Evolutionary conservation across 495 filamentous ascomycete genomes (phyloP).

Genomic region (Penicillium pulvis): DNA sequence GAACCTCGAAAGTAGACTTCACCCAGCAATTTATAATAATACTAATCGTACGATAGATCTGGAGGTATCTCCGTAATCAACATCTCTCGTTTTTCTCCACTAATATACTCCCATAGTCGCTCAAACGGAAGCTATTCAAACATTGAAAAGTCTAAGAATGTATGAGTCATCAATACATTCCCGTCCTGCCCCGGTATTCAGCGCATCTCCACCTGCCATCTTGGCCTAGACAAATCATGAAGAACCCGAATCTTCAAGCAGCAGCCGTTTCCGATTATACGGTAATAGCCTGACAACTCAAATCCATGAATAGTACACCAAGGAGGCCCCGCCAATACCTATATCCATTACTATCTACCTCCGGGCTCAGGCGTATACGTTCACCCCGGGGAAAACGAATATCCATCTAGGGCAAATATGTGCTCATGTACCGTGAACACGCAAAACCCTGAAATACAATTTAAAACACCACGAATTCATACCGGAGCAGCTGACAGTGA

Average conservation of each 20-base stretch:
- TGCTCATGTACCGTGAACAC: not conserved
- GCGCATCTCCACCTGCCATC: slow-evolving; percentile 20
- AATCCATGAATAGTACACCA: not conserved
- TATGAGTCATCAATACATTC: slow-evolving; percentile 26
- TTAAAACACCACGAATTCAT: slow-evolving; percentile 14
- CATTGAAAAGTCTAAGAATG: not conserved
- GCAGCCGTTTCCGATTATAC: not conserved
- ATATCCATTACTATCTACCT: not conserved
- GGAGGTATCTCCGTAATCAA: not conserved
- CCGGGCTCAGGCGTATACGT: not conserved
- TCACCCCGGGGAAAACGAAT: slow-evolving; percentile 1
- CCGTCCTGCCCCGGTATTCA: slow-evolving; percentile 37
- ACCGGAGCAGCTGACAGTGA: slow-evolving; percentile 11
- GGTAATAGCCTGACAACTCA: not conserved
- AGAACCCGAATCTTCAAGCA: slow-evolving; percentile 2
- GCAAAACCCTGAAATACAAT: not conserved
- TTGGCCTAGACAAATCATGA: slow-evolving; percentile 4
- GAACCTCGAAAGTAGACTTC: not conserved
- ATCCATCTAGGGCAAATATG: not conserved
- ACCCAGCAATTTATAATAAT: not conserved
- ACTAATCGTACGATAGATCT: not conserved
- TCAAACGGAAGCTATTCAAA: slow-evolving; percentile 1
- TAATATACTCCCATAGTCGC: not conserved
- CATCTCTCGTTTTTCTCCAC: not conserved
- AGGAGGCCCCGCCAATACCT: not conserved